Conservation (phyloP, 2,329 filamentous ascomycete species). For the Alternaria sp. region DNA sequence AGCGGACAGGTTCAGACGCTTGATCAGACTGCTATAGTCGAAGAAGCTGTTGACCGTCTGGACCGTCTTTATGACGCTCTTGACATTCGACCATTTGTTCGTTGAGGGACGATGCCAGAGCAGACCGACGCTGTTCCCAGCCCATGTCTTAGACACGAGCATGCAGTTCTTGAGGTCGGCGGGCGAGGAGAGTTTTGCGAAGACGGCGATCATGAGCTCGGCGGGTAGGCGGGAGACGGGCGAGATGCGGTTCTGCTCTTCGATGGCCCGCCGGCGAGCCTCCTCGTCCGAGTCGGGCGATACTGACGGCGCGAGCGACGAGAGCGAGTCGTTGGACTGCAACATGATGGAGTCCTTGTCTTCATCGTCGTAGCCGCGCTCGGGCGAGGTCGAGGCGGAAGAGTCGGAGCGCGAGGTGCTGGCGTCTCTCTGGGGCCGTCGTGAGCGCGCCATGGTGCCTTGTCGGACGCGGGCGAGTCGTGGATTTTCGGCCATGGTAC, state of each 20-base stretch:
- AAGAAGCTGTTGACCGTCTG: slow-evolving; percentile 78
- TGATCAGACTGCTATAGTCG: slow-evolving; percentile 87
- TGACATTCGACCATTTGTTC: slow-evolving; percentile 82
- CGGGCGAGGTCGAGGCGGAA: slow-evolving; percentile 77
- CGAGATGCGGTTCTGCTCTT: slow-evolving; percentile 72
- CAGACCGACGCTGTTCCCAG: slow-evolving; percentile 87
- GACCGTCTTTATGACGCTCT: slow-evolving; percentile 80
- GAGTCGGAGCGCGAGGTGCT: slow-evolving; percentile 52
- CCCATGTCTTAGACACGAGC: slow-evolving; percentile 94
- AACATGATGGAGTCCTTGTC: slow-evolving; percentile 92
- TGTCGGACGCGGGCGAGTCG: slow-evolving; percentile 9
- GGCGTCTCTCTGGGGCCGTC: slow-evolving; percentile 38
- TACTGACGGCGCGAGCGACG: slow-evolving; percentile 82
- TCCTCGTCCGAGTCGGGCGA: slow-evolving; percentile 79
- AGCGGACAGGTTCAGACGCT: slow-evolving; percentile 85
- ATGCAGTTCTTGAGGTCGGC: slow-evolving; percentile 85
- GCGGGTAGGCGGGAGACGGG: slow-evolving; percentile 87
- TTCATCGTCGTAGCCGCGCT: slow-evolving; percentile 81
- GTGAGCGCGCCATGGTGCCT: slow-evolving; percentile 41
- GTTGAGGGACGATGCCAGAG: slow-evolving; percentile 95
- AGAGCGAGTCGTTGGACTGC: slow-evolving; percentile 86
- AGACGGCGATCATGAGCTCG: slow-evolving; percentile 93
- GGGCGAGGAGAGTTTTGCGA: slow-evolving; percentile 79
- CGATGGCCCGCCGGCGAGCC: slow-evolving; percentile 61
- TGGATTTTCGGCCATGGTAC: slow-evolving; percentile 15